These are phyloP conservation scores for Picochlorum sp. DNA, from an alignment of 139 green algal genomes.

Conservation along the genomic window DNA sequence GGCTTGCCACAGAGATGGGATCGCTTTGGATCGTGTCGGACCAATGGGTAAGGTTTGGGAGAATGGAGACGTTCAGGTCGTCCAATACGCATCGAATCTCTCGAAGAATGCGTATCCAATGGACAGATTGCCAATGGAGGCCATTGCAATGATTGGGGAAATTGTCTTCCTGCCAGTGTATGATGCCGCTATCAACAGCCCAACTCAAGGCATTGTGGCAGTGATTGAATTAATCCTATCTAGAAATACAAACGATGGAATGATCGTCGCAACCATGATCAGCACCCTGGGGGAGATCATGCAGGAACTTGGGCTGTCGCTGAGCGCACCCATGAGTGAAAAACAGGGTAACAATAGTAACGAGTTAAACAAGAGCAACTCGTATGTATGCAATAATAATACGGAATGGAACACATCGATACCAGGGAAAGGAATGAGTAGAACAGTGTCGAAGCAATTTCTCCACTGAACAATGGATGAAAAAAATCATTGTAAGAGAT, in stretches of 20 bases:
- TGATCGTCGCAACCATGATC: constrained; percentile 14
- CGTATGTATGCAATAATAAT: too few relatives aligned
- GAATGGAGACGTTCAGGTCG: constrained; percentile 26
- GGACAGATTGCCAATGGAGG: constrained; percentile 16
- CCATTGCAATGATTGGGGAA: constrained; percentile 8
- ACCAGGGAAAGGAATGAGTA: too few relatives aligned
- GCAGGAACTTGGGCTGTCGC: background rate
- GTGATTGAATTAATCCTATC: constrained; percentile 30
- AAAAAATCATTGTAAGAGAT: constrained; percentile 38
- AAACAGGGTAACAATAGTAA: background rate
- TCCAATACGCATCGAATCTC: constrained; percentile 24
- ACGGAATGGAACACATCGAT: too few relatives aligned
- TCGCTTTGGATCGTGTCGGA: constrained; percentile 10
- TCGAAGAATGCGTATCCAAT: constrained; percentile 13
- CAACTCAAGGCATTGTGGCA: constrained; percentile 22
- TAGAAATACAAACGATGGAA: constrained; percentile 10
- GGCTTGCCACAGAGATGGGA: constrained; percentile 8
- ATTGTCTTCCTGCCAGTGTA: constrained; percentile 31
- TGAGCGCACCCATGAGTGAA: constrained; percentile 1
- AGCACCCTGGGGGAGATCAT: constrained; percentile 3
- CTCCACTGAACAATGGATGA: too few relatives aligned
- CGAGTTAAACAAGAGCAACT: too few relatives aligned
- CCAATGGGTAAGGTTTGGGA: constrained; percentile 39
- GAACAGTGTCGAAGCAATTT: too few relatives aligned
- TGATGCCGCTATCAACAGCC: constrained; percentile 1